Conservation (phyloP, 2,329 filamentous ascomycete genomes). For the Colletotrichum chlorophyti region DNA sequence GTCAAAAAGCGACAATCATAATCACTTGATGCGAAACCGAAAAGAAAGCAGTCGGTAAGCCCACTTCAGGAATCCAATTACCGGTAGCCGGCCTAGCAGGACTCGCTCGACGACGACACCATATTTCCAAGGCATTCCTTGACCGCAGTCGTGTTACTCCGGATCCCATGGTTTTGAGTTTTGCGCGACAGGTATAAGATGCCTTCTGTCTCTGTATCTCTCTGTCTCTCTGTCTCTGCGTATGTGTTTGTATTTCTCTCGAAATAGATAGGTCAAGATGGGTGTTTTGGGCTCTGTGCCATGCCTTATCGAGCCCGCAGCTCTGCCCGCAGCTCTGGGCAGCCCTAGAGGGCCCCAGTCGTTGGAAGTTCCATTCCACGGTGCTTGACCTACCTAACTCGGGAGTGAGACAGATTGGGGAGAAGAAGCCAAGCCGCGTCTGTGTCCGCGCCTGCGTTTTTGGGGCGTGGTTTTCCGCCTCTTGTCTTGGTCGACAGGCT, state of each 20-base stretch:
- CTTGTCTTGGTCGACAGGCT: neutral
- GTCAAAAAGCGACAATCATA: neutral
- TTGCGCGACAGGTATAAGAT: too few relatives aligned
- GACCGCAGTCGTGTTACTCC: neutral
- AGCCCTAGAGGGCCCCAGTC: too few relatives aligned
- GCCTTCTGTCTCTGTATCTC: neutral
- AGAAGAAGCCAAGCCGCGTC: neutral
- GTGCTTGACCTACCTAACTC: neutral
- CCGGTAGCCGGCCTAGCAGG: constrained; percentile 8
- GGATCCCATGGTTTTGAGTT: too few relatives aligned
- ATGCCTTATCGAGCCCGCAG: too few relatives aligned
- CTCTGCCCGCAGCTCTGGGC: too few relatives aligned
- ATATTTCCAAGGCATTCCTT: constrained; percentile 1
- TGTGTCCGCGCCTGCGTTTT: neutral
- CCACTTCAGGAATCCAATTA: neutral
- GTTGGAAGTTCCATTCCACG: neutral
- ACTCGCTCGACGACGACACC: too few relatives aligned
- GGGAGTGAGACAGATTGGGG: neutral
- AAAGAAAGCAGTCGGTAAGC: constrained; percentile 15
- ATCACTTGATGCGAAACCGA: constrained; percentile 7
- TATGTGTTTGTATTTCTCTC: too few relatives aligned
- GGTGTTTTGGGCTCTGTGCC: too few relatives aligned
- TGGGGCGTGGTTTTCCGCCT: neutral
- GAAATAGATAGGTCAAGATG: too few relatives aligned
- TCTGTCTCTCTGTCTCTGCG: too few relatives aligned